Base-by-base conservation (phyloP, 768 basidiomycete species). In the Tulasnella calospora region DNA sequence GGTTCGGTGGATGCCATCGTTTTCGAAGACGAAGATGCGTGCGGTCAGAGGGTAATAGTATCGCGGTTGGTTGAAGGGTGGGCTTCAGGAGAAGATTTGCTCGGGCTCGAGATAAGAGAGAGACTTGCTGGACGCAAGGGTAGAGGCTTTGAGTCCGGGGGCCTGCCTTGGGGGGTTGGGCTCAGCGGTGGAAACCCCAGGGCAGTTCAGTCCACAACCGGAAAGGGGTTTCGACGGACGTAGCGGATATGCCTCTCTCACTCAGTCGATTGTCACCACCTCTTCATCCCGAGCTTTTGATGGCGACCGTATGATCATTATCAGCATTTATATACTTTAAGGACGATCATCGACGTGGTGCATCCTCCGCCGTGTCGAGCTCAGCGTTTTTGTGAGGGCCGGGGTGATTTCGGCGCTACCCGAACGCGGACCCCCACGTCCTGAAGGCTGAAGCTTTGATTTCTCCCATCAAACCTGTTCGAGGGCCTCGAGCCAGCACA, bases 171-270 rank as follows among this genome's bases (percentile, higher is more conserved):
- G 10, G 57, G n/a, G 46, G 46, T 9, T 61, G n/a, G 57, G 57
- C n/a, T 61, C 57, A 61, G 57, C 57, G n/a, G 57, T 61, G 57
- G 57, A 61, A 61, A 30, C 57, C 57, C 27, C 23, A 61, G 57
- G 17, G 51, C 51, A 7, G 57, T 61, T 61, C n/a, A 27, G 57
- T 61, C 57, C 57, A 61, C 57, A 61, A 61, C 57, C n/a, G 23
- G 61, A 35, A 67, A 67, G 61, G 61, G 61, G 61, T 67, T 67
- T 67, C 61, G 61, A 35, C 61, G 61, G 61, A 67, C 30, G 61
- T 67, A 67, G 61, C 61, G 61, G 61, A 67, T 30, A 30, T 67
- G 61, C 30, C 61, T 67, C 61, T 67, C 38, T 3, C 38, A 4
- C 38, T n/a, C n/a, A n/a, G n/a, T n/a, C n/a, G n/a, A n/a, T n/a